These are phyloP conservation scores for Eucalyptus erythrocorys DNA, from an alignment of 345 rosid species.

Conservation along the genomic window DNA sequence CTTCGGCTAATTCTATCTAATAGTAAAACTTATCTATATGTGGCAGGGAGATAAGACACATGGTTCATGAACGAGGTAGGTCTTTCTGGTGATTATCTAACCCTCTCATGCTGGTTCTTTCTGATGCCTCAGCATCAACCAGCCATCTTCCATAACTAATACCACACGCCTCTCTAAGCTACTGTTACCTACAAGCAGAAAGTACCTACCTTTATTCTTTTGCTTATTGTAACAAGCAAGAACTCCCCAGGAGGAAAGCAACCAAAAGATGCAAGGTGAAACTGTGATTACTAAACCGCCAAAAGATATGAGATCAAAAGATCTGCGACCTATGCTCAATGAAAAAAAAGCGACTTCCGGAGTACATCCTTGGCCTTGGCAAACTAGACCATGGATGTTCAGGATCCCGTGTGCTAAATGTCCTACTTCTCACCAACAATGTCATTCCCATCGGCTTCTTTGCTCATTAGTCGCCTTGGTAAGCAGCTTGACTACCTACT, in stretches of 20 bases:
- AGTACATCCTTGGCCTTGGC: background rate
- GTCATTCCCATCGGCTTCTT: background rate
- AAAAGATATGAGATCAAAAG: background rate
- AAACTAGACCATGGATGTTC: background rate
- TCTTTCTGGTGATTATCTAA: background rate
- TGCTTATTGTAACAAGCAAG: background rate
- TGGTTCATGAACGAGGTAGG: background rate
- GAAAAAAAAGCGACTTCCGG: background rate
- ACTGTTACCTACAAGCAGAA: background rate
- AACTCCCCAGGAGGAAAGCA: background rate
- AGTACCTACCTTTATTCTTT: background rate
- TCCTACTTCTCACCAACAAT: background rate
- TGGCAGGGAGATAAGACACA: background rate
- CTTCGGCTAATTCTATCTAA: background rate
- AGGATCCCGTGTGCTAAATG: background rate
- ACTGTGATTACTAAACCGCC: background rate
- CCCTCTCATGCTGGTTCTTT: background rate
- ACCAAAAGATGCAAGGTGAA: background rate
- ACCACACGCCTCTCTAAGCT: background rate
- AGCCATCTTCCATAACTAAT: background rate
- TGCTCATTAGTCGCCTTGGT: background rate
- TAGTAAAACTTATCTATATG: background rate
- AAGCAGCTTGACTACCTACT: background rate
- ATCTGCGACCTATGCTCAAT: background rate
- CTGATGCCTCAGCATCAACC: background rate